These are phyloP conservation scores for Pyrenophora graminea DNA, from an alignment of 2,329 filamentous ascomycete genomes.

Conservation along the genomic window DNA sequence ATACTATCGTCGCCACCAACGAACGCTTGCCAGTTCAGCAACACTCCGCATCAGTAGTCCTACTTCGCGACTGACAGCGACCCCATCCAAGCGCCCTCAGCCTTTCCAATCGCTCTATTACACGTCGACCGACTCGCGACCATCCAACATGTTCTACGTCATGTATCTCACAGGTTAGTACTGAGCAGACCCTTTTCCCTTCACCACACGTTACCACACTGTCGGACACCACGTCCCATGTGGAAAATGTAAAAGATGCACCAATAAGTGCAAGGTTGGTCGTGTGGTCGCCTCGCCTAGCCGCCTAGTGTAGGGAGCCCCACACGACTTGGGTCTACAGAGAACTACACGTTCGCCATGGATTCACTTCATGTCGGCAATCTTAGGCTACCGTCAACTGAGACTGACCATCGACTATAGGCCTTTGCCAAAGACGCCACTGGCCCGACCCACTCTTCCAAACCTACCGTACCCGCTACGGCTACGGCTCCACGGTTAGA, in stretches of 20 bases:
- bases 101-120: slow-evolving; percentile 31
- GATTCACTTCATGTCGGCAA: slow-evolving; percentile 35
- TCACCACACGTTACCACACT: slow-evolving; percentile 4
- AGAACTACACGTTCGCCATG: not conserved
- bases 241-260: not conserved
- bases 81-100: slow-evolving; percentile 31
- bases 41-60: slow-evolving; percentile 25
- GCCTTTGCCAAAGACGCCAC: slow-evolving; percentile 90
- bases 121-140: slow-evolving; percentile 24
- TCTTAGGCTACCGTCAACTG: slow-evolving; percentile 6
- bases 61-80: slow-evolving; percentile 29
- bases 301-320: slow-evolving; percentile 5
- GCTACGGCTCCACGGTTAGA: slow-evolving; percentile 86
- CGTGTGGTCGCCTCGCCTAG: slow-evolving; percentile 35
- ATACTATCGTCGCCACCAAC: slow-evolving; percentile 38
- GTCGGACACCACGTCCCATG: slow-evolving; percentile 2
- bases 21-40: slow-evolving; percentile 43
- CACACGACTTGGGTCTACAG: slow-evolving; percentile 3
- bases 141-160: slow-evolving; percentile 48
- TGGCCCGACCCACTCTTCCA: slow-evolving; percentile 93
- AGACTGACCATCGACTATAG: slow-evolving; percentile 55
- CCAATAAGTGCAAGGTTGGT: slow-evolving; percentile 5
- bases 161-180: slow-evolving; percentile 51
- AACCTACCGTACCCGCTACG: slow-evolving; percentile 71
- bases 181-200: not conserved